These are phyloP conservation scores for Petunia axillaris DNA, from an alignment of 257 asterid genomes.

Conservation along the genomic window DNA sequence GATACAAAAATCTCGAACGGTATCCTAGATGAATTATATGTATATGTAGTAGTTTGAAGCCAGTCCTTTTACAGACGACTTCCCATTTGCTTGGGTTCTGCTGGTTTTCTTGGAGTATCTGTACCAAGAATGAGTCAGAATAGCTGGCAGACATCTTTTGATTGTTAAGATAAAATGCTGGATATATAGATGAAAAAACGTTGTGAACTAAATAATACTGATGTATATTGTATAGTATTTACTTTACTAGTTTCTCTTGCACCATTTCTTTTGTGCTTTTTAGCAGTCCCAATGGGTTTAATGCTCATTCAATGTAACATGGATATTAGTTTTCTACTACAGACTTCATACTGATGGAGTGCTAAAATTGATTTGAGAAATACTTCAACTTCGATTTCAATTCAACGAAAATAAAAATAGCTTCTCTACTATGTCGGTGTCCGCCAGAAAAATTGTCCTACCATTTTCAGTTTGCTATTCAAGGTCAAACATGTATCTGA, in stretches of 20 bases:
- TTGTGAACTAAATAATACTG: neutral
- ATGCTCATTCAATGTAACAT: neutral
- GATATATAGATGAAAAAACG: neutral
- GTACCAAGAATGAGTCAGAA: conserved; percentile 13
- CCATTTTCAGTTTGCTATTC: neutral
- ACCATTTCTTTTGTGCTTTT: neutral
- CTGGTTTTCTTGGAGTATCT: neutral
- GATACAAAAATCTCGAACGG: neutral
- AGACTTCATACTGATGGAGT: no score
- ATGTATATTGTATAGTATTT: conserved; percentile 8
- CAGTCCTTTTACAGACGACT: conserved; percentile 20
- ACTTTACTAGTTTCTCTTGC: neutral
- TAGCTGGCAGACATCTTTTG: conserved; percentile 6
- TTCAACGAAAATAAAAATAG: no score
- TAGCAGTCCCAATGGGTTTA: neutral
- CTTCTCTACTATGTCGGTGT: no score
- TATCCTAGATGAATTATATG: conserved; percentile 12
- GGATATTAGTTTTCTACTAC: no score
- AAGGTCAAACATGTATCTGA: neutral
- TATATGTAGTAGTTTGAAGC: conserved; percentile 12
- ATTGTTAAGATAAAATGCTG: conserved; percentile 8
- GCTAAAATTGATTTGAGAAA: no score
- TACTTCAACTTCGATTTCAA: no score
- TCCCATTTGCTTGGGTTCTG: neutral
- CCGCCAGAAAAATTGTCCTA: neutral